phyloP scores from a whole-genome alignment of 139 green algal genomes.

The Chlamydomonas schloesseri region DNA sequence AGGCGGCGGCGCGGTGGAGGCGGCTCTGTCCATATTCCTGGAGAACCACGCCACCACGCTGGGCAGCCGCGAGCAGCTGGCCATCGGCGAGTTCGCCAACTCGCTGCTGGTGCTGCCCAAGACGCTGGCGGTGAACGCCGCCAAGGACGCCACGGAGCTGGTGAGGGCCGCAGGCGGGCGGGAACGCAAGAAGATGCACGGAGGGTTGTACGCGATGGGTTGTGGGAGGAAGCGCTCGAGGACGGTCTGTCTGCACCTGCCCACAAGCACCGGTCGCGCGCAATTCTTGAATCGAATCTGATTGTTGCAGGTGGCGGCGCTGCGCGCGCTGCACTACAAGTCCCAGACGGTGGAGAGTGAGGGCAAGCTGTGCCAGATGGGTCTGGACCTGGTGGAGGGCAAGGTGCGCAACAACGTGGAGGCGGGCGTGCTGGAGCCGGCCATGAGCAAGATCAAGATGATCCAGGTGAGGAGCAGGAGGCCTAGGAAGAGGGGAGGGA shows the following conservation, averaged over 20 bases:
- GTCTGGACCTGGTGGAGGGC: conserved; percentile 86
- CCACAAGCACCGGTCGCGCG: too few relatives aligned
- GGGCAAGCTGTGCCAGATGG: conserved; percentile 67
- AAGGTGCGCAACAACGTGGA: conserved; percentile 91
- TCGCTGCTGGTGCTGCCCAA: conserved; percentile 82
- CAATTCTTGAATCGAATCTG: too few relatives aligned
- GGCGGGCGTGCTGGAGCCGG: conserved; percentile 96
- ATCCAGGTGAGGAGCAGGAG: conserved; percentile 73
- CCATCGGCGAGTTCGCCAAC: conserved; percentile 94
- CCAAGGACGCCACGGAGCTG: conserved; percentile 73
- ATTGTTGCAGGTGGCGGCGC: conserved; percentile 88
- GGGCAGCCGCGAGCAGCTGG: conserved; percentile 96
- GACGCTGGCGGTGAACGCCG: conserved; percentile 95
- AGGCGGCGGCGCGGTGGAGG: conserved; percentile 94
- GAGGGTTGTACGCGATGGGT: too few relatives aligned
- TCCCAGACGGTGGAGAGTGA: conserved; percentile 68
- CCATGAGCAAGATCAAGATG: conserved; percentile 96
- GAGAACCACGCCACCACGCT: conserved; percentile 97
- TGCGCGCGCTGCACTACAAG: conserved; percentile 95
- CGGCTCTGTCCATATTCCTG: conserved; percentile 94
- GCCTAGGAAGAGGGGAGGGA: too few relatives aligned
- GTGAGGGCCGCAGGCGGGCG: background rate
- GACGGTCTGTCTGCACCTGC: too few relatives aligned
- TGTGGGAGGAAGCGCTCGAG: too few relatives aligned
- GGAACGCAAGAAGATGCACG: too few relatives aligned